phyloP scores from a whole-genome alignment of 2,329 filamentous ascomycete genomes.

The Neonectria sp. region DNA sequence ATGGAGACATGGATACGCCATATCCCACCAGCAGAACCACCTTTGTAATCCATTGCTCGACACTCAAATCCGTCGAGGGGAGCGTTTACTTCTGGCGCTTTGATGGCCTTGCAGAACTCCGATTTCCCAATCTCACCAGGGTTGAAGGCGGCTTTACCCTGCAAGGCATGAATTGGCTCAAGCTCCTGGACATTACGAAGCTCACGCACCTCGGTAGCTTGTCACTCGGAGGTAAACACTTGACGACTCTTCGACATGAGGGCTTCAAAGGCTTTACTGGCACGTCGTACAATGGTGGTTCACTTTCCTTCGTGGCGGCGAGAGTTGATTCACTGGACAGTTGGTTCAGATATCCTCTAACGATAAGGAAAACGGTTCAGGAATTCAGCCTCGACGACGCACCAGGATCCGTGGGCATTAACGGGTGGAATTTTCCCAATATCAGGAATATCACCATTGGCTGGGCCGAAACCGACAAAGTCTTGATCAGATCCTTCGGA shows the following conservation, averaged over 20 bases:
- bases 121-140: slow-evolving; percentile 16
- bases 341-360: slow-evolving; percentile 23
- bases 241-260: slow-evolving; percentile 20
- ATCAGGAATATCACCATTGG: background rate
- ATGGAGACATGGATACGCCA: background rate
- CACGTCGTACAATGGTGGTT: background rate
- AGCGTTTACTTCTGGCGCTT: slow-evolving; percentile 5
- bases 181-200: slow-evolving; percentile 21
- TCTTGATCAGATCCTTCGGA: background rate
- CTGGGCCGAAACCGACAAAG: background rate
- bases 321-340: slow-evolving; percentile 17
- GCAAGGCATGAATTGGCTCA: slow-evolving; percentile 7
- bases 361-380: background rate
- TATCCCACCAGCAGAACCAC: background rate
- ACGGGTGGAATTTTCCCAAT: background rate
- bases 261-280: slow-evolving; percentile 17
- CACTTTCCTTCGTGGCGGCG: background rate
- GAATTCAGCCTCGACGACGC: background rate
- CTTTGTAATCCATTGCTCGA: slow-evolving; percentile 15
- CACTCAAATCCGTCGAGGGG: slow-evolving; percentile 8
- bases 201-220: slow-evolving; percentile 5
- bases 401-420: background rate
- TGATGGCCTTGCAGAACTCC: slow-evolving; percentile 12
- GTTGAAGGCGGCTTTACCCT: slow-evolving; percentile 5
- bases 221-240: background rate